Evolutionary conservation across 352 stramenopile species (phyloP).

Genomic region (Phytopythium sindhum): DNA sequence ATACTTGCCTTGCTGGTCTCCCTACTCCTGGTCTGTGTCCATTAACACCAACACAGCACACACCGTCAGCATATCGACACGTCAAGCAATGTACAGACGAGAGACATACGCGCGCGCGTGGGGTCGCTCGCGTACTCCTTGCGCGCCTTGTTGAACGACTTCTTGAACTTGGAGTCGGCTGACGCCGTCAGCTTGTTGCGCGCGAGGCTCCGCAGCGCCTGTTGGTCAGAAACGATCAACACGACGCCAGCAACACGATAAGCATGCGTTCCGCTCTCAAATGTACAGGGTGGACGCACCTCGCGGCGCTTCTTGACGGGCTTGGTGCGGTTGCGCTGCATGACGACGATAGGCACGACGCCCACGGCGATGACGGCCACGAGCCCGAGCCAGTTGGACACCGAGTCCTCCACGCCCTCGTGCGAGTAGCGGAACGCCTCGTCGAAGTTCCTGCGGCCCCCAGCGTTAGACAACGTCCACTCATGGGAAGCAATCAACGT

Average conservation of each 20-base stretch:
- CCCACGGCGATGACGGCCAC: constrained; percentile 48
- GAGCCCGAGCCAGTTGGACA: constrained; percentile 69
- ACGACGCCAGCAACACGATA: too few relatives aligned
- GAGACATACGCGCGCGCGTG: constrained; percentile 20
- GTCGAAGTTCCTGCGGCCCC: constrained; percentile 62
- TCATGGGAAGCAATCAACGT: too few relatives aligned
- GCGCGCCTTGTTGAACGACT: constrained; percentile 41
- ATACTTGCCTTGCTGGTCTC: too few relatives aligned
- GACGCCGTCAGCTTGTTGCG: constrained; percentile 69
- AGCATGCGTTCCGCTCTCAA: too few relatives aligned
- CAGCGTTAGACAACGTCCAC: not conserved
- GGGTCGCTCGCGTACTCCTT: constrained; percentile 54
- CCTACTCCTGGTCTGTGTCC: not conserved
- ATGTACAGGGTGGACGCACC: too few relatives aligned
- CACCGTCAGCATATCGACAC: not conserved
- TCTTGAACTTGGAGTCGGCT: constrained; percentile 39
- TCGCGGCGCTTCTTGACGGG: constrained; percentile 71
- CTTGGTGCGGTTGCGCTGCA: constrained; percentile 73
- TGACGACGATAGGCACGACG: constrained; percentile 60
- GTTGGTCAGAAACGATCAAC: not conserved
- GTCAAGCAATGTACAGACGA: too few relatives aligned
- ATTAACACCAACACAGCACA: not conserved
- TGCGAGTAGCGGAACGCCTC: constrained; percentile 63
- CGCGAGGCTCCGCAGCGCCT: constrained; percentile 68
- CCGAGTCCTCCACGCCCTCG: constrained; percentile 66